Conservation (phyloP, 441 rosid species). For the Pelargonium fulgidum region DNA sequence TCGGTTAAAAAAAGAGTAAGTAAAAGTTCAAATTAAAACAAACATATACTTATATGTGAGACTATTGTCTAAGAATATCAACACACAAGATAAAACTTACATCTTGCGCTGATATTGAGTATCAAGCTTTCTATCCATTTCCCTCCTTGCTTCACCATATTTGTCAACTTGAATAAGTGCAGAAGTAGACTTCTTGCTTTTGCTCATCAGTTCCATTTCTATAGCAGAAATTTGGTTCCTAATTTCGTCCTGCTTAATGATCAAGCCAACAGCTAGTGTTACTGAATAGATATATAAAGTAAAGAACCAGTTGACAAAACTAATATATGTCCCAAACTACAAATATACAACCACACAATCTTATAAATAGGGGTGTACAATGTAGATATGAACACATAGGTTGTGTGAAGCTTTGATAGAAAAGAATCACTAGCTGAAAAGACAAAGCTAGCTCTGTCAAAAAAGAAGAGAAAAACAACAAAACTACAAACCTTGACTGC, state of each 20-base stretch:
- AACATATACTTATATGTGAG: not conserved
- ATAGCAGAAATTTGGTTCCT: conserved; percentile 54
- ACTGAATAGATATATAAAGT: not conserved
- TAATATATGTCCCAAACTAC: not conserved
- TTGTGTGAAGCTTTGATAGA: no score
- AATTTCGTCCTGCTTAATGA: conserved; percentile 60
- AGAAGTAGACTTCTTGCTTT: conserved; percentile 41
- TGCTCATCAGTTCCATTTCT: conserved; percentile 49
- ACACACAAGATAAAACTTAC: conserved; percentile 33
- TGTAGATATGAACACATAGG: no score
- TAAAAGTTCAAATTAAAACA: no score
- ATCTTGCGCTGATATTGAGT: conserved; percentile 77
- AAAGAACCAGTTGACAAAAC: not conserved
- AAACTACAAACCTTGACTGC: conserved; percentile 47
- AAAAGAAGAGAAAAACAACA: no score
- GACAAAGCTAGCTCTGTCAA: no score
- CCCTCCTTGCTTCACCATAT: conserved; percentile 59
- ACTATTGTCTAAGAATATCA: not conserved
- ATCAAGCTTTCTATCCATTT: conserved; percentile 65
- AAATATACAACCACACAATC: not conserved
- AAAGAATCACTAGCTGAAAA: no score
- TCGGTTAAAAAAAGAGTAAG: no score
- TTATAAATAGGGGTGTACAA: no score
- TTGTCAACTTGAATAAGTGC: conserved; percentile 50
- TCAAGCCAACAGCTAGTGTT: conserved; percentile 5